Conservation (phyloP, 805 yeast species). For the Myxozyma mucilagina region DNA sequence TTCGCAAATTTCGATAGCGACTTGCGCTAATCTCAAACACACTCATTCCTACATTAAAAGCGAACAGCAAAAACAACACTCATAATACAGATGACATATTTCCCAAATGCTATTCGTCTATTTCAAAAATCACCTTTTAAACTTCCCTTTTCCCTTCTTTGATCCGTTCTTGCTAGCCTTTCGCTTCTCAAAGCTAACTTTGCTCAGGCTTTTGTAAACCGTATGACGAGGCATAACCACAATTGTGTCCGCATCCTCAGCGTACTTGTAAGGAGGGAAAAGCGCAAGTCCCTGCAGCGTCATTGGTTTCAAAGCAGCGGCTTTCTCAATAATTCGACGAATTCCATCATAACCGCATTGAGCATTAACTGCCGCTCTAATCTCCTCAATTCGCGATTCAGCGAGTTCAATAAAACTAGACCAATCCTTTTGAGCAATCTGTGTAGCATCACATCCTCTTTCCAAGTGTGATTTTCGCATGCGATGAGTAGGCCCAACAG, state of each 20-base stretch:
- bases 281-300: conserved; percentile 26
- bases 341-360: conserved; percentile 31
- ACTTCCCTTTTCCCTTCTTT: neutral
- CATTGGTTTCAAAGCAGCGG: conserved; percentile 23
- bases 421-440: conserved; percentile 32
- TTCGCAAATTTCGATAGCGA: too few species aligned
- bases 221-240: conserved; percentile 22
- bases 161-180: neutral
- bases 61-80: too few species aligned
- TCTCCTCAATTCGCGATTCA: conserved; percentile 21
- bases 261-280: conserved; percentile 24
- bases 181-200: neutral
- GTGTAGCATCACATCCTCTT: conserved; percentile 34
- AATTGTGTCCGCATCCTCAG: conserved; percentile 27
- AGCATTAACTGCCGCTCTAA: conserved; percentile 17
- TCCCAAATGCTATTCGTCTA: too few species aligned
- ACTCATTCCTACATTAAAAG: too few species aligned
- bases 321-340: conserved; percentile 30
- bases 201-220: neutral
- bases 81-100: too few species aligned
- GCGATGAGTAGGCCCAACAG: conserved; percentile 31
- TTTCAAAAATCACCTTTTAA: neutral
- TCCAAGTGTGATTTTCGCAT: conserved; percentile 33
- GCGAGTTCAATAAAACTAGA: conserved; percentile 23
- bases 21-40: too few species aligned